These are phyloP conservation scores for Exophiala aquamarina DNA, from an alignment of 2,329 filamentous ascomycete species.

Conservation along the genomic window DNA sequence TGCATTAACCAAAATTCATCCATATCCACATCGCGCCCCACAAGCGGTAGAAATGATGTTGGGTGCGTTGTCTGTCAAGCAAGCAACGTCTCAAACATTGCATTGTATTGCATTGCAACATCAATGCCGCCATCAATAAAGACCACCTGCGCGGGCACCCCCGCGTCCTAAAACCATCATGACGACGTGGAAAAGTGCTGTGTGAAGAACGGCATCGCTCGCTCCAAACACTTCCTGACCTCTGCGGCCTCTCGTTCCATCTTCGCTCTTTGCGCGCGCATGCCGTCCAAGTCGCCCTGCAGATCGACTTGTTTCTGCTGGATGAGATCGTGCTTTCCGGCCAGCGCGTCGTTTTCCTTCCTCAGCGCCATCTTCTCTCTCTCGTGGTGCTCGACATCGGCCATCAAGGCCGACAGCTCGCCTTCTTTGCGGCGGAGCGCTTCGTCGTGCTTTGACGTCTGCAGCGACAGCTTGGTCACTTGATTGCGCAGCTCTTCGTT, in stretches of 20 bases:
- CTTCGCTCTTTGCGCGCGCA: conserved; percentile 79
- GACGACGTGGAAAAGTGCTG: conserved; percentile 22
- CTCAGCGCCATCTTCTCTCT: conserved; percentile 77
- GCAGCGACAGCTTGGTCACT: conserved; percentile 81
- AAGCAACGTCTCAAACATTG: no score
- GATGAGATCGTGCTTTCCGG: conserved; percentile 75
- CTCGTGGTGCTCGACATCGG: conserved; percentile 80
- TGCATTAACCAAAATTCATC: no score
- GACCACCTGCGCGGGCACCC: no score
- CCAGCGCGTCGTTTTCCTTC: conserved; percentile 70
- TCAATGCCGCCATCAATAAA: no score
- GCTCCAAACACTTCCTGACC: conserved; percentile 80
- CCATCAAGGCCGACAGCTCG: conserved; percentile 79
- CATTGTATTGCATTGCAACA: no score
- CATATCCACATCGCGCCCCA: no score
- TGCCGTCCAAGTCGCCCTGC: conserved; percentile 82
- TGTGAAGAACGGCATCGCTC: conserved; percentile 65
- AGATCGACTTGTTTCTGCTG: conserved; percentile 75
- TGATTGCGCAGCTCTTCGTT: conserved; percentile 82
- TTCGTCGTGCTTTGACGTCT: conserved; percentile 93
- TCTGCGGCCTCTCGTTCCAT: conserved; percentile 87
- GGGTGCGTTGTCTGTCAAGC: no score
- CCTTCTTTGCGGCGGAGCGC: conserved; percentile 91
- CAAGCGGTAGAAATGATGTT: no score
- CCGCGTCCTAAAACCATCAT: no score